Evolutionary conservation across 192 early-diverging fungal species (phyloP), one percentile per base, ranked within the genome.

Genomic region (Helicostylum pulchrum): DNA sequence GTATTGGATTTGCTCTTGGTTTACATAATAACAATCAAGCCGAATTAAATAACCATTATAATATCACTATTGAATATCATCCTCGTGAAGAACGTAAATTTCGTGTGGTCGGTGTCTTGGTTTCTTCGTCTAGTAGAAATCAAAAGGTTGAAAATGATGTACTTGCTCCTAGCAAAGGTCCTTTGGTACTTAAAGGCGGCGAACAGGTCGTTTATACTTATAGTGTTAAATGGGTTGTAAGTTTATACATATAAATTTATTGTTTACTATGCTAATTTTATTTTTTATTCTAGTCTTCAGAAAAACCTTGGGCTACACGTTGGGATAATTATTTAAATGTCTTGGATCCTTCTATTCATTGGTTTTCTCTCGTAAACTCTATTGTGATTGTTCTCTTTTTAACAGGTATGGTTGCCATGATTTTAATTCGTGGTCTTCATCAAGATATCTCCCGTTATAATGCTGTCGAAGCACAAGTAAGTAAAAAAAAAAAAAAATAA

Each of bases 401-500:
- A 65, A 86, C 88, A 9, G 94, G 92, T 21, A 88, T 97, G 85
- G 94, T 99, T 4, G 89, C 86, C 12, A 86, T 96, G 73, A 92
- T 99, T 53, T 77, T 99, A 47, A 70, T 94, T 47, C 86, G 96
- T 26, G 90, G 94, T 20, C 78, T 99, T 53, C 88, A 89, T 77
- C 89, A 91, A 67, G 96, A 99, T 77, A 94, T 93, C 76, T 88
- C 93, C 14, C 88, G 96, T 23, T 99, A 99, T 75, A 94, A 99
- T 66, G 73, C 76, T 31, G 66, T 77, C 15, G 83, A 85, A 34
- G 80, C 79, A 1, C 80, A 85, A 53, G 64, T 66, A 66, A 57
- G 46, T 0, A 23, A 46, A 43, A 53, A 53, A 8, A 26, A 53
- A 2, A 52, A 52, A 15, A 7, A 23, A 51, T 7, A 51, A 26